These are phyloP conservation scores for Stephanodiscus minutulus DNA, from an alignment of 108 stramenopile species.

Conservation along the genomic window DNA sequence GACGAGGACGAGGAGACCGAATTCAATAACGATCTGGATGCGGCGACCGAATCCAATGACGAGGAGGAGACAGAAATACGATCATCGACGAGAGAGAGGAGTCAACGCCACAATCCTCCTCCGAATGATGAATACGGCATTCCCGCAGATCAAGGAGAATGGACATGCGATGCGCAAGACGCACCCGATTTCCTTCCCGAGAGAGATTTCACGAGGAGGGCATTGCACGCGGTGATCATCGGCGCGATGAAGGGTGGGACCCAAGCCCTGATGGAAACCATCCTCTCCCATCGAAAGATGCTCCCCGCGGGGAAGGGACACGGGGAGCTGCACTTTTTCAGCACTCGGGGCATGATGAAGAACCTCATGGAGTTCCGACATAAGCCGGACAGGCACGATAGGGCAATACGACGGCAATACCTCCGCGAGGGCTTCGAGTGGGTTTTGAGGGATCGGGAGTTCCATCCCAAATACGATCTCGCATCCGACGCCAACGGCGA, in stretches of 20 bases:
- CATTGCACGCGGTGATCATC: constrained; percentile 28
- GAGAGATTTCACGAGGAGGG: constrained; percentile 4
- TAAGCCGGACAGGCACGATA: not conserved
- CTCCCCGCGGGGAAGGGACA: constrained; percentile 5
- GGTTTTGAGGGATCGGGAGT: constrained; percentile 5
- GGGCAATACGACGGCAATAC: constrained; percentile 14
- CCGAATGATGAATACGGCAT: no score
- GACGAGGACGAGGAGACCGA: no score
- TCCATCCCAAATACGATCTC: not conserved
- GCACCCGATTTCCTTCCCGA: constrained; percentile 11
- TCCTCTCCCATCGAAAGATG: constrained; percentile 12
- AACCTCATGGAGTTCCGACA: not conserved
- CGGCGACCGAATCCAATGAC: no score
- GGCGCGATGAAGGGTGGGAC: constrained; percentile 30
- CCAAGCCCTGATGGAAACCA: constrained; percentile 15
- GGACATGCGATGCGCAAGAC: constrained; percentile 9
- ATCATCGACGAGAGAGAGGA: no score
- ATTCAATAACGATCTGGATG: no score
- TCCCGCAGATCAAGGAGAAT: not conserved
- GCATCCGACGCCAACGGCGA: constrained; percentile 2
- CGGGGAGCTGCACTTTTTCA: constrained; percentile 30
- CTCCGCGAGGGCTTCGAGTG: constrained; percentile 10
- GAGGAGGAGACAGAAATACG: no score
- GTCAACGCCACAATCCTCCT: no score
- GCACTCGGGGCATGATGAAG: not conserved